Evolutionary conservation across 257 asterid genomes (phyloP), one percentile per base, ranked within the genome.

Genomic region (Fraxinus americana): DNA sequence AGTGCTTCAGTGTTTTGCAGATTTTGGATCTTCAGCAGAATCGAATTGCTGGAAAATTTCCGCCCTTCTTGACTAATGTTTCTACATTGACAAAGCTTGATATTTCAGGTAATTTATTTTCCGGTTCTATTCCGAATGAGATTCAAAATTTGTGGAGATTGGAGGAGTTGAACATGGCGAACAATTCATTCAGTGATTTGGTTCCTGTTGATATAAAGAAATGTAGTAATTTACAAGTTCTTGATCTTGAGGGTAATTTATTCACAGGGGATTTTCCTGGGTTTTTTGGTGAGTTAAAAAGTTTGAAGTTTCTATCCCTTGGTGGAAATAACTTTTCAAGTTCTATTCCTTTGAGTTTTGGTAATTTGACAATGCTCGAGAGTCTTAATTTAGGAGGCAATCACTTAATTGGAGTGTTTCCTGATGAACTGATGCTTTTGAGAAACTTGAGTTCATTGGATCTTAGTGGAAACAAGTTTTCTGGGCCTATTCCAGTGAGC

Each of bases 221-320:
- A 66, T 88, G 93, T 76, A 80, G 80, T 75, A 80, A 74, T 70
- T 78, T 91, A 72, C 84, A 81, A 78, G 80, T 84, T 73, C 86
- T 90, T 79, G 90, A 91, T 88, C 89, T 91, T 34, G 94, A 85
- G 32, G 94, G 90, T 27, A 90, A 91, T 79, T 80, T 16, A 14
- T 79, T 91, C 50, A 71, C 73, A 1, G 93, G 97, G 6, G 81
- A 79, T 7, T 27, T 90, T 82, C 93, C 97, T 39, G 71, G 57
- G 19, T 83, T 86, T 72, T 73, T 88, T 16, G 75, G 73, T 7
- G 86, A 83, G 36, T 39, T 91, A 32, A 86, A 67, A 71, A 82
- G 73, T 59, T 81, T 91, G 76, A 83, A 71, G 76, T 71, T 77
- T n/a, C 75, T 91, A 48, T 80, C 83, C 23, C 83, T 91, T 7